These are phyloP conservation scores for Cymbopogon citratus DNA, from an alignment of 176 grass and related monocot genomes.

Conservation along the genomic window DNA sequence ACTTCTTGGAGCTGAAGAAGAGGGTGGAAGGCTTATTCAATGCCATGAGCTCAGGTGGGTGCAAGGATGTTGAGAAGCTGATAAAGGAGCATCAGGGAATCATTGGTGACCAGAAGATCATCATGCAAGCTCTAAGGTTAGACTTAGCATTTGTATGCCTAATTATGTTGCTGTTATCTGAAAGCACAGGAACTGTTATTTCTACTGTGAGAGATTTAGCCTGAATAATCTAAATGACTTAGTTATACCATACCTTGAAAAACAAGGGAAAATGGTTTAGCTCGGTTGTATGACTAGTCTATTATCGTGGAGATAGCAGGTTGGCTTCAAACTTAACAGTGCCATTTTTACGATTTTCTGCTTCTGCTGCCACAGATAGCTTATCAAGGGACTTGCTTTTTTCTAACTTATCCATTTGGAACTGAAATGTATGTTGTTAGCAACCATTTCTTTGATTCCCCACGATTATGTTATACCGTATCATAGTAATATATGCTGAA, in stretches of 20 bases:
- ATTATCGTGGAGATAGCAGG: neutral
- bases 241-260: neutral
- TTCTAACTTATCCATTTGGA: constrained; percentile 7
- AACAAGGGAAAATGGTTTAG: constrained; percentile 3
- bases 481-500: constrained; percentile 21
- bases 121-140: constrained; percentile 96
- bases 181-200: neutral
- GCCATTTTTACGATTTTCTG: neutral
- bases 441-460: neutral
- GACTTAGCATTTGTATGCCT: constrained; percentile 11
- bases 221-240: constrained; percentile 24
- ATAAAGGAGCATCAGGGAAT: constrained; percentile 68
- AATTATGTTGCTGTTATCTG: neutral
- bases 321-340: neutral
- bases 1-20: constrained; percentile 75
- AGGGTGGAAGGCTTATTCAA: constrained; percentile 63
- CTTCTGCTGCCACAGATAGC: constrained; percentile 6
- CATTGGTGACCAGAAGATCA: constrained; percentile 77
- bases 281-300: neutral
- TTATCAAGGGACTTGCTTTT: constrained; percentile 6
- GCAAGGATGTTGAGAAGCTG: constrained; percentile 69
- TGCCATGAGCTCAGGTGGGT: constrained; percentile 57
- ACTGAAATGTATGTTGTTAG: neutral
- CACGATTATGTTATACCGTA: neutral
- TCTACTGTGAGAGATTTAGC: neutral